phyloP scores from a whole-genome alignment of 2,329 filamentous ascomycete species.

The Colletotrichum coccodes region DNA sequence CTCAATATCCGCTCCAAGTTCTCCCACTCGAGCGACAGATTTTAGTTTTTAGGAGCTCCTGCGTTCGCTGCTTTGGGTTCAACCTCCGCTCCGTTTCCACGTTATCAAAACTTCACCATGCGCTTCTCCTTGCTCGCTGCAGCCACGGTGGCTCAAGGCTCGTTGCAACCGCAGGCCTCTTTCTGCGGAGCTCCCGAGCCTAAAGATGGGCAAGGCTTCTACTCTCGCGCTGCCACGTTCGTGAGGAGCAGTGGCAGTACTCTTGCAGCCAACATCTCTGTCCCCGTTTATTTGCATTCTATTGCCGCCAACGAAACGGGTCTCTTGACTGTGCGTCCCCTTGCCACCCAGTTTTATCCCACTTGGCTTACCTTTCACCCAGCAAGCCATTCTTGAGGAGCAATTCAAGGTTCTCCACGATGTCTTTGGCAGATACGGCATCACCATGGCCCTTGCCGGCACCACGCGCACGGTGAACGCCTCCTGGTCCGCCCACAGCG shows the following conservation, averaged over 20 bases:
- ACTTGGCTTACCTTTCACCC: neutral
- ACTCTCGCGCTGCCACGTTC: neutral
- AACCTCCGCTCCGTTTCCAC: neutral
- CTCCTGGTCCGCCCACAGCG: constrained; percentile 37
- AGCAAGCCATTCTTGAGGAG: constrained; percentile 35
- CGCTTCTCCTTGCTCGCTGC: neutral
- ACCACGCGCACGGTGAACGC: constrained; percentile 44
- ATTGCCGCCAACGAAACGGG: neutral
- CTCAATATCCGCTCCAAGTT: no score
- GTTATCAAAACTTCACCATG: neutral
- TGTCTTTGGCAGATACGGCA: constrained; percentile 39
- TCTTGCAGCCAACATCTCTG: neutral
- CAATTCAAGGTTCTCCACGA: constrained; percentile 40
- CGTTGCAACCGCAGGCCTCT: neutral
- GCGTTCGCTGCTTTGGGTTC: neutral
- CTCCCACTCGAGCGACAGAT: neutral
- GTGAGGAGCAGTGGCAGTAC: neutral
- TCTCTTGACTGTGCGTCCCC: neutral
- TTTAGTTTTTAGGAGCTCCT: no score
- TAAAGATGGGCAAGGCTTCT: neutral
- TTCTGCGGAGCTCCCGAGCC: neutral
- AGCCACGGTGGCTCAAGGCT: neutral
- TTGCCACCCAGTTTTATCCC: neutral
- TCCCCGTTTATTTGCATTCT: neutral
- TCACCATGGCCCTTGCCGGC: constrained; percentile 41